phyloP scores from a whole-genome alignment of 768 basidiomycete genomes.

The Leucocoprinus leucothites region DNA sequence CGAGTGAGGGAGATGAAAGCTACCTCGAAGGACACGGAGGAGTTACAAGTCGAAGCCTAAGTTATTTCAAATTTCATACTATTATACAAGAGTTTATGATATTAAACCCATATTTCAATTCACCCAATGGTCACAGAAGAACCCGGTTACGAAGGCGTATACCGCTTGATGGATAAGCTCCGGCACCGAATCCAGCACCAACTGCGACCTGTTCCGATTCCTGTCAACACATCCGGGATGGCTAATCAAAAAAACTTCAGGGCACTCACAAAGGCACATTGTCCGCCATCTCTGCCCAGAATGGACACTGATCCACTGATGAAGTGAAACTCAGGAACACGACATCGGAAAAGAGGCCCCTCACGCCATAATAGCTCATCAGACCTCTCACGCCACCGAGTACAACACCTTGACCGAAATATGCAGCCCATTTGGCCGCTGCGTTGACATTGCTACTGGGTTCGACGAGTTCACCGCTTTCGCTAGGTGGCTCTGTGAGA shows the following conservation, averaged over 20 bases:
- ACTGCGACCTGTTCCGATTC: background rate
- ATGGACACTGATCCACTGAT: background rate
- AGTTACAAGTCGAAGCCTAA: background rate
- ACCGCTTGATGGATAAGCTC: background rate
- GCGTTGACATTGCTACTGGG: background rate
- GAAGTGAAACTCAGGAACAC: background rate
- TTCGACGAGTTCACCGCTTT: background rate
- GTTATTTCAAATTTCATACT: background rate
- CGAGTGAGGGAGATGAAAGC: slow-evolving; percentile 38
- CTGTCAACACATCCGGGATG: background rate
- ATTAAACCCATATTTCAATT: background rate
- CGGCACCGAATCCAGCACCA: background rate
- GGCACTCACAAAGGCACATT: background rate
- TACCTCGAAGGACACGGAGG: background rate
- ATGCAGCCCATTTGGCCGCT: background rate
- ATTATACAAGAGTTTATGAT: background rate
- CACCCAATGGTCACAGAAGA: slow-evolving; percentile 9
- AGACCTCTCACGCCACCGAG: slow-evolving; percentile 5
- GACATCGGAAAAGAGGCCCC: slow-evolving; percentile 2
- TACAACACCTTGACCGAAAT: background rate
- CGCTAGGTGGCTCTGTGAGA: background rate
- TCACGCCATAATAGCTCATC: slow-evolving; percentile 8
- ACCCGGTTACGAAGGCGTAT: slow-evolving; percentile 5
- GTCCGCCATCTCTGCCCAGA: background rate
- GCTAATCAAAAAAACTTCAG: background rate